These are phyloP conservation scores for Syncephalastrum monosporum DNA, from an alignment of 371 early-diverging fungal genomes.

Conservation along the genomic window DNA sequence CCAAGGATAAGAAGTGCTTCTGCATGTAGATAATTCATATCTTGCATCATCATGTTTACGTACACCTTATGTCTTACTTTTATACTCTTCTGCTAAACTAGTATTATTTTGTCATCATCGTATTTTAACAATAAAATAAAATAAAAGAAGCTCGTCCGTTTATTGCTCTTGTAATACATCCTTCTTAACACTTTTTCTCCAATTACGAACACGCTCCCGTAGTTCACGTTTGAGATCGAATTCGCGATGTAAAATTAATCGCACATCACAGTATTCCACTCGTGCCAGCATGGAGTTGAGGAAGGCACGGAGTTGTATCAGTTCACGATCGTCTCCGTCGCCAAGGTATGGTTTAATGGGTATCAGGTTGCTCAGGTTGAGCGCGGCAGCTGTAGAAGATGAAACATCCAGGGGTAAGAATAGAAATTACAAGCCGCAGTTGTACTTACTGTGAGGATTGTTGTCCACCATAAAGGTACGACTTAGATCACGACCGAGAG, in stretches of 20 bases:
- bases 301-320: slow-evolving; percentile 33
- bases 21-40: slow-evolving; percentile 13
- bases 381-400: slow-evolving; percentile 34
- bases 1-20: slow-evolving; percentile 10
- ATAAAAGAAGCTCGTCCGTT: background rate
- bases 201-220: slow-evolving; percentile 34
- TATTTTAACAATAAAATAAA: background rate
- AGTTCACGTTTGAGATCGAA: slow-evolving; percentile 41
- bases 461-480: slow-evolving; percentile 46
- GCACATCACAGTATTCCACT: slow-evolving; percentile 35
- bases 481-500: slow-evolving; percentile 45
- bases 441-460: slow-evolving; percentile 37
- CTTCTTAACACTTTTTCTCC: slow-evolving; percentile 27
- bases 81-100: background rate
- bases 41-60: background rate
- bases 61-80: background rate
- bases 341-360: slow-evolving; percentile 48
- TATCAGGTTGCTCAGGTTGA: slow-evolving; percentile 46
- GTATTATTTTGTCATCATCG: background rate
- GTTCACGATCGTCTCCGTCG: slow-evolving; percentile 31
- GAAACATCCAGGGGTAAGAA: background rate
- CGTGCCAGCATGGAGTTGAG: slow-evolving; percentile 37
- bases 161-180: slow-evolving; percentile 1
- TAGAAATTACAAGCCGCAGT: no score
- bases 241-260: slow-evolving; percentile 41